A percentile compares a stretch with the other conserved stretches of the same genome.
Conservation (phyloP, 2,329 filamentous ascomycete genomes). For the Fulvia fulva region DNA sequence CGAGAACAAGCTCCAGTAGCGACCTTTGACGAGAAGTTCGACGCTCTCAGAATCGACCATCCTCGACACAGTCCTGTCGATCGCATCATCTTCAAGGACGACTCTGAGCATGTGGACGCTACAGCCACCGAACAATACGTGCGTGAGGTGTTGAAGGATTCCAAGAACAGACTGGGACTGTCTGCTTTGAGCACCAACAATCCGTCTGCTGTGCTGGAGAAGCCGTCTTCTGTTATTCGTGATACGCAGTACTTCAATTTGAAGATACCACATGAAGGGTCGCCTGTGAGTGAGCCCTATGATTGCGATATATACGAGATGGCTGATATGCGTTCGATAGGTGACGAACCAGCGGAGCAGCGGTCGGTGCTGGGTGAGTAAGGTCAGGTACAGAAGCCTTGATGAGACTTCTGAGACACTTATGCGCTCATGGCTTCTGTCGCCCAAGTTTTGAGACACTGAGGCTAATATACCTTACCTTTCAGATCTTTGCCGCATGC, state of each 20-base stretch:
- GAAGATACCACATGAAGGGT: slow-evolving; percentile 75
- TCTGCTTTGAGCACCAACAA: slow-evolving; percentile 67
- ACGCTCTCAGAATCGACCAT: slow-evolving; percentile 31
- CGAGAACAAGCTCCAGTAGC: slow-evolving; percentile 14
- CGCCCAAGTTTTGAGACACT: no score
- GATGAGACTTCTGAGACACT: no score
- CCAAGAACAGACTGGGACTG: slow-evolving; percentile 66
- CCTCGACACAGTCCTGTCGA: slow-evolving; percentile 8
- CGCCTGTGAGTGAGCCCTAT: slow-evolving; percentile 45
- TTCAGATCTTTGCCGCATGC: slow-evolving; percentile 86
- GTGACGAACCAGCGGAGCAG: slow-evolving; percentile 78
- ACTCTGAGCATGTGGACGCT: slow-evolving; percentile 28
- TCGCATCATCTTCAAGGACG: slow-evolving; percentile 19
- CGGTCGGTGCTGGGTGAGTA: slow-evolving; percentile 87
- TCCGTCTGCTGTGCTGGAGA: slow-evolving; percentile 62
- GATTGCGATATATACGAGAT: no score
- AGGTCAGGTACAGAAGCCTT: no score
- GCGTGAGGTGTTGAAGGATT: slow-evolving; percentile 32
- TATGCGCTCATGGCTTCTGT: no score
- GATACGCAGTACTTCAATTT: slow-evolving; percentile 81
- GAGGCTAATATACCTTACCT: no score
- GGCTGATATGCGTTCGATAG: slow-evolving; percentile 42
- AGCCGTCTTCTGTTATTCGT: slow-evolving; percentile 57
- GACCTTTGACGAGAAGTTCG: slow-evolving; percentile 34
- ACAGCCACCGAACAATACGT: slow-evolving; percentile 31